A percentile compares a stretch with the other conserved stretches of the same genome.
Evolutionary conservation across 768 basidiomycete genomes (phyloP).

Genomic region (Gloeophyllum trabeum): DNA sequence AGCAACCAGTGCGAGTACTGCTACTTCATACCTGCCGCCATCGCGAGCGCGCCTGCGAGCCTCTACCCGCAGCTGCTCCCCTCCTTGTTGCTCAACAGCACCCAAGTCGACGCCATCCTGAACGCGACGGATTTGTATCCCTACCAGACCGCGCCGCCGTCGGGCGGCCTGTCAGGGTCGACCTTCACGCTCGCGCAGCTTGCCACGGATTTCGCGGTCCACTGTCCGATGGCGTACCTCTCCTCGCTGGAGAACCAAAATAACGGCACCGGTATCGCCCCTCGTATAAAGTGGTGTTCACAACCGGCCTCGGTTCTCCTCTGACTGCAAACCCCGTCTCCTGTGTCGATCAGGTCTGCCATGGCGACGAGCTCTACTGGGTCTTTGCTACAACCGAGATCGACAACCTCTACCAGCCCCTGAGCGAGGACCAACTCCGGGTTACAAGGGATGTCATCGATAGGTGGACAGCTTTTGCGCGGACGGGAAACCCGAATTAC

Average conservation of each 20-base stretch:
- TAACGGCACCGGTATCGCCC: too few species aligned
- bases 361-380: not conserved
- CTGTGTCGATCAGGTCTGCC: not conserved
- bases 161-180: not conserved
- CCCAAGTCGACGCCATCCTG: not conserved
- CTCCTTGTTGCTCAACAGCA: not conserved
- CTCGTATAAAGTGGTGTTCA: not conserved
- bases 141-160: not conserved
- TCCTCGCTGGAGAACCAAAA: not conserved
- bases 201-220: not conserved
- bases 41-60: not conserved
- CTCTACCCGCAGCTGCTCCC: not conserved
- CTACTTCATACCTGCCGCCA: not conserved
- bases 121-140: not conserved
- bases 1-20: not conserved
- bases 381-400: not conserved
- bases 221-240: not conserved
- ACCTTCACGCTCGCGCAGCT: not conserved
- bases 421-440: not conserved
- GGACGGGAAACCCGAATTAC: not conserved
- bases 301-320: not conserved
- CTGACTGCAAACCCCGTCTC: not conserved
- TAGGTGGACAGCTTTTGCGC: not conserved
- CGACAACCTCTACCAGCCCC: not conserved
- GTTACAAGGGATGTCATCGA: not conserved